Evolutionary conservation across 345 rosid genomes (phyloP), one percentile per base, ranked within the genome.

Genomic region (Adansonia digitata): DNA sequence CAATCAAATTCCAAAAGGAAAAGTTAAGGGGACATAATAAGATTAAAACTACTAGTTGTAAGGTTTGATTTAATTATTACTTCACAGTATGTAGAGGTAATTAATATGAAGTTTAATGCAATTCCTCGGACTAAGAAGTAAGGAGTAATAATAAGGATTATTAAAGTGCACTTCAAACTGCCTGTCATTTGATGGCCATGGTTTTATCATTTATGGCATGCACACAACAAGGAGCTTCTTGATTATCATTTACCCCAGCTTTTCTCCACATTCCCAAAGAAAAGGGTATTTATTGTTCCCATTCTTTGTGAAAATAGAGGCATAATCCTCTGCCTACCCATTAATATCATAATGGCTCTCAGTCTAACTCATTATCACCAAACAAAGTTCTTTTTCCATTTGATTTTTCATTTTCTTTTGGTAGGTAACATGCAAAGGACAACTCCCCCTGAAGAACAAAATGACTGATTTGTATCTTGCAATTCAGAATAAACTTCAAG

Each of bases 331-430:
- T 76, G 79, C 77, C 69, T 48, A 60, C 60, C 27, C 53, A 69
- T 76, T 39, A 73, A 77, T 77, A 69, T 78, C 78, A 83, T 80
- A 37, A 79, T 83, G 70, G 76, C 73, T 60, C 82, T 79, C 74
- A 31, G 43, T 76, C 71, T 35, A 37, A n/a, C 22, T 14, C 22
- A 74, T 75, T 52, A 70, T 78, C 85, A 79, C 67, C 74, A 76
- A 27, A 66, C 37, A 70, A 35, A 34, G n/a, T 70, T 48, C 18
- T 43, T 43, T 43, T 9, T 8, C 43, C 24, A 12, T n/a, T 29
- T 31, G 37, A 15, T 49, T 70, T 53, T 55, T 7, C 18, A 43
- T 39, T n/a, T n/a, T 14, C 61, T 46, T 24, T 56, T 72, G 43
- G 24, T 8, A 2, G 26, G 46, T 63, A 62, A 34, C 46, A 62